These are phyloP conservation scores for Bruguiera parviflora DNA, from an alignment of 345 rosid genomes.

Conservation along the genomic window DNA sequence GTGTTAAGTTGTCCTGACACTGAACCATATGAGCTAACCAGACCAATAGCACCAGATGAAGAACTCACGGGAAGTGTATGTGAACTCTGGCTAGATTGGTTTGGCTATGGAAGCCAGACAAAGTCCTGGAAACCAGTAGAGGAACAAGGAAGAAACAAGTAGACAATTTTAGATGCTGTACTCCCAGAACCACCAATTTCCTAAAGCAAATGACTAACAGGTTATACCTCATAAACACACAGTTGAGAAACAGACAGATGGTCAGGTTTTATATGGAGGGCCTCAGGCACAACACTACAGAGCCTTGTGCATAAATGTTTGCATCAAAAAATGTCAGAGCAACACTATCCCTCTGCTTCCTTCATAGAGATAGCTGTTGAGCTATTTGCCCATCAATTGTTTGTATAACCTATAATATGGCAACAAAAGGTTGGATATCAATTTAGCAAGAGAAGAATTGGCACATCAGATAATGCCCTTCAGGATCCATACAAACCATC, in stretches of 20 bases:
- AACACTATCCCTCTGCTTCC: conserved; percentile 84
- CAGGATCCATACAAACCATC: background rate
- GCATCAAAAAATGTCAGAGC: conserved; percentile 71
- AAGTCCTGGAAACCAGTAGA: conserved; percentile 60
- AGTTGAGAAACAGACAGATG: conserved; percentile 81
- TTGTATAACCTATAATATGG: conserved; percentile 66
- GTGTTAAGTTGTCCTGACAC: conserved; percentile 48
- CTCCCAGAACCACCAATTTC: conserved; percentile 3
- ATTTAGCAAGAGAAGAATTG: background rate
- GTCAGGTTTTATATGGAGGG: conserved; percentile 91
- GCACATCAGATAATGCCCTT: background rate
- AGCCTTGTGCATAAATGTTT: conserved; percentile 62
- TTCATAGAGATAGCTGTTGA: conserved; percentile 67
- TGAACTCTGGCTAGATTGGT: conserved; percentile 65
- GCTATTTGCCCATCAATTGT: conserved; percentile 86
- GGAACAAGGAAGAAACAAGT: background rate
- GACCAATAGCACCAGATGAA: conserved; percentile 47
- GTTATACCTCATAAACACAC: conserved; percentile 87
- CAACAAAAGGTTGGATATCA: background rate
- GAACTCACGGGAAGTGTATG: conserved; percentile 51
- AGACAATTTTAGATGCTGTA: too few relatives aligned
- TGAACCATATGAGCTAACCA: conserved; percentile 45
- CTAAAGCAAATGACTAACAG: conserved; percentile 11
- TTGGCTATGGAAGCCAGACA: conserved; percentile 94
- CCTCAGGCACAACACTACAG: conserved; percentile 71